Evolutionary conservation across 1,139 yeast species (phyloP), one percentile per base, ranked within the genome.

Genomic region (Casaregolazyma lundiana): DNA sequence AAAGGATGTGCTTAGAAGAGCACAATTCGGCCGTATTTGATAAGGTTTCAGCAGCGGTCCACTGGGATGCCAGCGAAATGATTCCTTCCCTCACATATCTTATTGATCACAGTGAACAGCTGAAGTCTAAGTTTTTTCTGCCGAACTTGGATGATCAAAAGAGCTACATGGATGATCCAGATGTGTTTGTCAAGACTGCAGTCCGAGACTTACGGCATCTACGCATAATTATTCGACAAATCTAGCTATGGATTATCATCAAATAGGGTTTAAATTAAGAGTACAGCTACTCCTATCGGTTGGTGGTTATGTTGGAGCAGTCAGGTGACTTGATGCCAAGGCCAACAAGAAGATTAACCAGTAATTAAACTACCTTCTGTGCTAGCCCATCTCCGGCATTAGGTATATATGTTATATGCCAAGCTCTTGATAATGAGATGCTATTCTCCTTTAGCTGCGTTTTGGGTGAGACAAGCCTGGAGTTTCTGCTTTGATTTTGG

Each of bases 101-200:
- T 45, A 71, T 88, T 52, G 82, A 90, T 37, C 97, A 90, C 64
- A 96, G 96, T 13, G 87, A 87, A 62, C 89, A 81, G 54, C 69
- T 90, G 51, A 76, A 85, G 4, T 77, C 94, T 4, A 70, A 94
- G 50, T 73, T 86, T 2, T 72, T 75, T 2, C 78, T 90, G 1
- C 75, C 84, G 11, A 75, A 80, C 3, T 48, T 70, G 1, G 94
- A 84, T 47, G 94, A 86, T 57, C 84, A 42, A 30, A 39, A 36
- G 19, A 35, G 37, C 29, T 42, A 35, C 19, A 34, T 24, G 17
- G 36, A 42, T 17, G 45, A 42, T 15, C 35, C 19, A 20, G 36
- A 36, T 6, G 16, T 24, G 18, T 29, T 42, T 9, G 39, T 42
- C 26, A 24, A 26, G 20, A 34, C 36, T 7, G 40, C 37, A 3